phyloP scores from a whole-genome alignment of 345 rosid genomes.

The rapeseed (Brassica napus) region DNA sequence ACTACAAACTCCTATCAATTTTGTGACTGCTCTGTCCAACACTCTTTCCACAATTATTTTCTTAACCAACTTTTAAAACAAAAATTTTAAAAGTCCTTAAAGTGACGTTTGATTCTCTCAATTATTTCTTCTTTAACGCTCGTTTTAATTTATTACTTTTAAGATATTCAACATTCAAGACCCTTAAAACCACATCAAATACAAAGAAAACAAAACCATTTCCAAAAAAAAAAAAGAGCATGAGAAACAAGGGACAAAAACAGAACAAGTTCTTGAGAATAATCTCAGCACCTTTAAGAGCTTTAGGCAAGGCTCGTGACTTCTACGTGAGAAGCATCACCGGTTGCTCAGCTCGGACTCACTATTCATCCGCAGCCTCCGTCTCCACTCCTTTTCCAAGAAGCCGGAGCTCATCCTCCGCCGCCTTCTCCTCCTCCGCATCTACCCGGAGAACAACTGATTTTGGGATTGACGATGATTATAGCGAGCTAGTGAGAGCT shows the following conservation, averaged over 20 bases:
- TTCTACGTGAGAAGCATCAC: constrained; percentile 65
- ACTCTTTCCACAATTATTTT: constrained; percentile 1
- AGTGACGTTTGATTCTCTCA: constrained; percentile 40
- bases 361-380: constrained; percentile 30
- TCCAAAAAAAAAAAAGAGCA: constrained; percentile 1
- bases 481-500: constrained; percentile 62
- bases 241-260: constrained; percentile 41
- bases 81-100: constrained; percentile 9
- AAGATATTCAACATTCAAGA: neutral
- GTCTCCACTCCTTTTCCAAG: constrained; percentile 44
- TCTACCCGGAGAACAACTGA: constrained; percentile 28
- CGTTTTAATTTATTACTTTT: neutral
- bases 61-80: neutral
- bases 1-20: constrained; percentile 22
- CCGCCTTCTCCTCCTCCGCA: constrained; percentile 38
- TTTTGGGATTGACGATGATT: constrained; percentile 53
- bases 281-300: constrained; percentile 48
- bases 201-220: constrained; percentile 7
- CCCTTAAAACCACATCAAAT: constrained; percentile 18
- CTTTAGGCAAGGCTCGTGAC: constrained; percentile 62
- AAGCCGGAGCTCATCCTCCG: constrained; percentile 57
- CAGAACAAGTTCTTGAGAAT: constrained; percentile 53
- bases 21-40: neutral
- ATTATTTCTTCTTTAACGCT: constrained; percentile 26
- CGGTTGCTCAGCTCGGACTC: constrained; percentile 45